Base-by-base conservation (phyloP, 2,329 filamentous ascomycete genomes). In the Diplodia corticola region DNA sequence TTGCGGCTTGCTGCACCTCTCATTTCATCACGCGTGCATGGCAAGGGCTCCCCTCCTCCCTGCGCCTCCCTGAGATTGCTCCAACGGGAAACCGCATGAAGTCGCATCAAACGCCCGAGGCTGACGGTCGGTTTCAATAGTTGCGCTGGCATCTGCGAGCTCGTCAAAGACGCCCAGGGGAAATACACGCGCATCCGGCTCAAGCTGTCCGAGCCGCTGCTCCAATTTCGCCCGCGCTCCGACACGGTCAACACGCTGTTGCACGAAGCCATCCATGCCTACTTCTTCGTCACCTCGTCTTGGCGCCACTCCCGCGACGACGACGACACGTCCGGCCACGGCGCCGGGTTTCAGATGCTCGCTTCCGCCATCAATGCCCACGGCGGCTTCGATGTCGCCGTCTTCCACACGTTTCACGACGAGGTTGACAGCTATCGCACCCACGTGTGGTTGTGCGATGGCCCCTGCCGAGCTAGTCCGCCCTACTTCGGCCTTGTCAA, bases 401-500 rank as follows among this genome's bases (percentile, higher is more conserved):
- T 81, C 12, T 81, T 75, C 67, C 80, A 81, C 69, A 79, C 77
- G 3, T 82, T 82, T 64, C 80, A 81, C 67, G 79, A 81, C 44
- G 79, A 82, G 69, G 79, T 82, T 13, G 79, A 81, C 22, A 79
- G 76, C 70, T 82, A 79, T 66, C 73, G 79, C 20, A 81, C 78
- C 7, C 80, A 82, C 68, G 70, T 81, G 26, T 82, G 80, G 80
- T 74, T 79, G 66, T 81, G 80, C 66, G 70, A 79, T 64, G 80
- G 80, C 9, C 74, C 75, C 13, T 82, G 80, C 67, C 74, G 72
- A 57, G 65, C 65, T 4, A 72, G 68, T 59, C 71, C 79, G 7
- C 80, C 79, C 2, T 81, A 74, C 70, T 81, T 81, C 69, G 80
- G 80, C 0, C 68, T 80, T 2, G 79, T 82, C 20, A 81, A 81